These are phyloP conservation scores for Athelia sp. DNA, from an alignment of 1,284 basidiomycete genomes.

Conservation along the genomic window DNA sequence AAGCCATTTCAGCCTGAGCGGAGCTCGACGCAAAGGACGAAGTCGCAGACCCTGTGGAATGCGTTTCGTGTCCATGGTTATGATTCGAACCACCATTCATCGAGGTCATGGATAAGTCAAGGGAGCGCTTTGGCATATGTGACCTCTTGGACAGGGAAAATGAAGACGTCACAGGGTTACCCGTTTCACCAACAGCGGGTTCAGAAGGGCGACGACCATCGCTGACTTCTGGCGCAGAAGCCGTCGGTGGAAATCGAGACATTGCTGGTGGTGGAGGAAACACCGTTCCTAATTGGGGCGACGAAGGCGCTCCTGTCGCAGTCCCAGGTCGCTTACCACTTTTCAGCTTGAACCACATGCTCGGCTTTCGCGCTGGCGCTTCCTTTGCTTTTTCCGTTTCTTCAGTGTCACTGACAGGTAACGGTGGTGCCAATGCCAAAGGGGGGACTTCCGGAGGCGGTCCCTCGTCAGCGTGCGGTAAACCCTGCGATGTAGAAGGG, in stretches of 20 bases:
- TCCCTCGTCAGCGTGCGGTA: neutral
- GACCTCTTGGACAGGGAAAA: neutral
- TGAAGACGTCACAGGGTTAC: too few relatives aligned
- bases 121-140: neutral
- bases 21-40: slow-evolving; percentile 26
- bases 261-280: neutral
- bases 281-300: neutral
- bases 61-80: slow-evolving; percentile 21
- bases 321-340: slow-evolving; percentile 25
- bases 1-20: slow-evolving; percentile 3
- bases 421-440: neutral
- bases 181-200: too few relatives aligned
- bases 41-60: slow-evolving; percentile 24
- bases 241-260: neutral
- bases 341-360: slow-evolving; percentile 56
- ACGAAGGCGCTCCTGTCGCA: neutral
- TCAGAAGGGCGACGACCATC: too few relatives aligned
- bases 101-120: slow-evolving; percentile 5
- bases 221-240: neutral
- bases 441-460: neutral
- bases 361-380: slow-evolving; percentile 37
- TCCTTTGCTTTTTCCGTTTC: slow-evolving; percentile 31
- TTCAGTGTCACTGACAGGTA: slow-evolving; percentile 16
- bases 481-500: slow-evolving; percentile 10
- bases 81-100: slow-evolving; percentile 7